Evolutionary conservation across 495 filamentous ascomycete genomes (phyloP).

Genomic region (Aspergillus haitiensis): DNA sequence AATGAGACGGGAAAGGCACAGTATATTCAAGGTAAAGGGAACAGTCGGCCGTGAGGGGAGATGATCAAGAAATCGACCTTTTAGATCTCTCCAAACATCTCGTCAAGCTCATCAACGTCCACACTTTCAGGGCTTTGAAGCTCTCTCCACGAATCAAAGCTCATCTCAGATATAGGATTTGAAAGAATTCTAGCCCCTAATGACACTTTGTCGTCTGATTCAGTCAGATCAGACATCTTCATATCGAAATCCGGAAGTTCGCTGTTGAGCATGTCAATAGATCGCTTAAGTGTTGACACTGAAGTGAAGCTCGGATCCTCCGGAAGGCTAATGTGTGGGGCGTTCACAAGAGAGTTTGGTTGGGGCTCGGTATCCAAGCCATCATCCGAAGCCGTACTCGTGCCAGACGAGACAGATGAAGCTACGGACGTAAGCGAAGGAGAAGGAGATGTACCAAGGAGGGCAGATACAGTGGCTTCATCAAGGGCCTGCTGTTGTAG

Average conservation of each 20-base stretch:
- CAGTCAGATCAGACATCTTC: constrained; percentile 47
- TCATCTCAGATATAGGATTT: constrained; percentile 41
- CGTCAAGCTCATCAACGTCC: constrained; percentile 89
- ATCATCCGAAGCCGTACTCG: constrained; percentile 40
- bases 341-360: constrained; percentile 22
- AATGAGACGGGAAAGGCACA: background rate
- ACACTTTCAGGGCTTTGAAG: constrained; percentile 82
- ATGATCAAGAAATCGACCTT: constrained; percentile 5
- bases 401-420: constrained; percentile 51
- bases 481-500: constrained; percentile 34
- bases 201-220: constrained; percentile 43
- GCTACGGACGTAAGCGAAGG: constrained; percentile 49
- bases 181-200: constrained; percentile 45
- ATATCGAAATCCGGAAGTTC: constrained; percentile 46
- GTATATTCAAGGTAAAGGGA: background rate
- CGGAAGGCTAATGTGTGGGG: constrained; percentile 41
- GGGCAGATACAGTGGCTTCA: constrained; percentile 38
- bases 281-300: constrained; percentile 44
- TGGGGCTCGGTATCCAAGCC: constrained; percentile 31
- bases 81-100: constrained; percentile 65
- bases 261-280: constrained; percentile 48
- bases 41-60: constrained; percentile 19
- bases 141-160: constrained; percentile 56
- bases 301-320: constrained; percentile 33
- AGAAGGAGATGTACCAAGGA: constrained; percentile 49